These are phyloP conservation scores for Babesia caballi DNA, from an alignment of 169 alveolate species.

Conservation along the genomic window DNA sequence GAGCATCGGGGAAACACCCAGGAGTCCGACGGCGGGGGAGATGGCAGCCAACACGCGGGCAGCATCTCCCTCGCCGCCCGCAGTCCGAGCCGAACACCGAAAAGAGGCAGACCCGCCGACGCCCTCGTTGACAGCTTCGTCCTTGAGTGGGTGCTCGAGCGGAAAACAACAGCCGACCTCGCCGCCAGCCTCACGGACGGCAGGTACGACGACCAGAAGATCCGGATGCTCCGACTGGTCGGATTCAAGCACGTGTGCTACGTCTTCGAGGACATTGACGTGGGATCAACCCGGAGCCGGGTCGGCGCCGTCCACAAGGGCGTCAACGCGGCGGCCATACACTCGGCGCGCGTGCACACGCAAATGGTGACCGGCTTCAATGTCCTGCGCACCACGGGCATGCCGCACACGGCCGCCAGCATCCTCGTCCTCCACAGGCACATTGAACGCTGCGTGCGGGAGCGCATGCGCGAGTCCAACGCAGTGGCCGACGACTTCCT, in stretches of 20 bases:
- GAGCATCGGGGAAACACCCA: background rate
- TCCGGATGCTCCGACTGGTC: constrained; percentile 72
- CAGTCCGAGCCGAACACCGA: background rate
- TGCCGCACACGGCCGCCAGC: constrained; percentile 65
- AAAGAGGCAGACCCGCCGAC: background rate
- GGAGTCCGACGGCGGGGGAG: background rate
- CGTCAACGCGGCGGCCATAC: constrained; percentile 64
- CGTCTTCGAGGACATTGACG: constrained; percentile 70
- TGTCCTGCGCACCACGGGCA: constrained; percentile 42
- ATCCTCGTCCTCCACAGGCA: constrained; percentile 62
- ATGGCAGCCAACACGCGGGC: background rate
- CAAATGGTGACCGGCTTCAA: constrained; percentile 64
- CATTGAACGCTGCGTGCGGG: constrained; percentile 69
- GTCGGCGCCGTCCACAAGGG: constrained; percentile 56
- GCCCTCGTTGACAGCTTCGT: constrained; percentile 70
- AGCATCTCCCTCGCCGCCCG: background rate
- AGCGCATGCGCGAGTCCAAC: constrained; percentile 61
- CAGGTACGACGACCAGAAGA: constrained; percentile 80
- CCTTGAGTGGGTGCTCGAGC: constrained; percentile 81
- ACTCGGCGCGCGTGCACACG: constrained; percentile 58
- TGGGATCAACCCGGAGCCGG: constrained; percentile 11
- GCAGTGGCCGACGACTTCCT: constrained; percentile 10
- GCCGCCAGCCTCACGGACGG: constrained; percentile 83
- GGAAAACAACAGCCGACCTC: constrained; percentile 80
- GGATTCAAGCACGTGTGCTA: constrained; percentile 77